Percentiles rank a stretch among this genome's conserved stretches.
Evolutionary conservation across 1,284 basidiomycete species (phyloP).

Genomic region (Heterobasidion parviporum): DNA sequence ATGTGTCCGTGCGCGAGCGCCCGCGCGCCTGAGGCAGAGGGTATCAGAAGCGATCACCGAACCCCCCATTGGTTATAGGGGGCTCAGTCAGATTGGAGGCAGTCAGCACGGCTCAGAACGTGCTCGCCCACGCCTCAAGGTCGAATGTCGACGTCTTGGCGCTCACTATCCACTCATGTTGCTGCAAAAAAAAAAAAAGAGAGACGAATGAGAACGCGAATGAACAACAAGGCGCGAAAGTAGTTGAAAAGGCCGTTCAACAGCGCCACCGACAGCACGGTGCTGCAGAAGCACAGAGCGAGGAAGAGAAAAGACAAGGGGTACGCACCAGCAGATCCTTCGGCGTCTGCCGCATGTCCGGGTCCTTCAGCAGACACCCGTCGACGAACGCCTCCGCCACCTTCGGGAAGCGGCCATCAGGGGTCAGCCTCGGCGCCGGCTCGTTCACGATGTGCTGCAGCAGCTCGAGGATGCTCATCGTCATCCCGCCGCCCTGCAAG

Average conservation of each 20-base stretch:
- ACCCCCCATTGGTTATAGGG: too few relatives aligned
- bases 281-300: not conserved
- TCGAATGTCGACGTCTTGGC: conserved; percentile 42
- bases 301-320: not conserved
- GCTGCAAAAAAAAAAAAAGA: not conserved
- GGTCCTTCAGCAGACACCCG: conserved; percentile 80
- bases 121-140: conserved; percentile 55
- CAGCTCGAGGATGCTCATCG: conserved; percentile 95
- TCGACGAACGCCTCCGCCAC: conserved; percentile 77
- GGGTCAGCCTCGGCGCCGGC: conserved; percentile 76
- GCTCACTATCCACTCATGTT: conserved; percentile 48
- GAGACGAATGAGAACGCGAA: not conserved
- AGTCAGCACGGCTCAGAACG: conserved; percentile 29
- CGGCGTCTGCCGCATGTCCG: conserved; percentile 66
- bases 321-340: conserved; percentile 66
- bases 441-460: conserved; percentile 98
- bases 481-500: conserved; percentile 84
- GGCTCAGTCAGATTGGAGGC: too few relatives aligned
- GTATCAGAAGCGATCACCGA: too few relatives aligned
- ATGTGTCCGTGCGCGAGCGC: too few relatives aligned
- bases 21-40: too few relatives aligned
- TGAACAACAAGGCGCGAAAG: not conserved
- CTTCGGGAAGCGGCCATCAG: conserved; percentile 60
- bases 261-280: not conserved
- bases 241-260: not conserved